phyloP scores from a whole-genome alignment of 2,329 filamentous ascomycete species.

The Fusarium irregulare region DNA sequence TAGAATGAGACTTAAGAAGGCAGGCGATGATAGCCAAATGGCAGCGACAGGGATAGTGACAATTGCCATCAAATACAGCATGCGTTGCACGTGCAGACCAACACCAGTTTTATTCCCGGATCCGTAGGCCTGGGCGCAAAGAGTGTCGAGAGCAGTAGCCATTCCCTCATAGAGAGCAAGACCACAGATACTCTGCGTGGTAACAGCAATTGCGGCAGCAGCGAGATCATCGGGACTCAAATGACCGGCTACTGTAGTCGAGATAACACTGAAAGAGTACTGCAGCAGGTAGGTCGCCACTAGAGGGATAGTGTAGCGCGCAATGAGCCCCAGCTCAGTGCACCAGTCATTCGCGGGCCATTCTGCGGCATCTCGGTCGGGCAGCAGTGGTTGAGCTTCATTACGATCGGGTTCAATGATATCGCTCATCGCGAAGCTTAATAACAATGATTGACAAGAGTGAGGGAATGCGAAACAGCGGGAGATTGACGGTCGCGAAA shows the following conservation, averaged over 20 bases:
- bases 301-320: slow-evolving; percentile 55
- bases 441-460: not conserved
- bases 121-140: slow-evolving; percentile 43
- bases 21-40: slow-evolving; percentile 61
- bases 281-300: slow-evolving; percentile 66
- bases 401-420: not conserved
- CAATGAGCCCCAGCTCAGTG: slow-evolving; percentile 34
- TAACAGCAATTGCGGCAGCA: slow-evolving; percentile 63
- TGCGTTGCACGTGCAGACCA: slow-evolving; percentile 64
- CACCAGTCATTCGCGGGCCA: not conserved
- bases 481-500: not conserved
- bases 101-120: slow-evolving; percentile 59
- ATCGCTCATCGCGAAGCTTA: slow-evolving; percentile 13
- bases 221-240: slow-evolving; percentile 64
- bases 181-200: slow-evolving; percentile 65
- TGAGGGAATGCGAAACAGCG: not conserved
- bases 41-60: slow-evolving; percentile 60
- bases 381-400: slow-evolving; percentile 34
- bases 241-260: slow-evolving; percentile 63
- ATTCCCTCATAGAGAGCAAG: slow-evolving; percentile 55
- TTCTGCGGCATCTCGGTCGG: not conserved
- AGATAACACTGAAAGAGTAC: slow-evolving; percentile 63
- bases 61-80: slow-evolving; percentile 61
- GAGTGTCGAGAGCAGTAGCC: slow-evolving; percentile 45
- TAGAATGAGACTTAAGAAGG: slow-evolving; percentile 58